Conservation (phyloP, 495 filamentous ascomycete species). For the Penicillium lagena region DNA sequence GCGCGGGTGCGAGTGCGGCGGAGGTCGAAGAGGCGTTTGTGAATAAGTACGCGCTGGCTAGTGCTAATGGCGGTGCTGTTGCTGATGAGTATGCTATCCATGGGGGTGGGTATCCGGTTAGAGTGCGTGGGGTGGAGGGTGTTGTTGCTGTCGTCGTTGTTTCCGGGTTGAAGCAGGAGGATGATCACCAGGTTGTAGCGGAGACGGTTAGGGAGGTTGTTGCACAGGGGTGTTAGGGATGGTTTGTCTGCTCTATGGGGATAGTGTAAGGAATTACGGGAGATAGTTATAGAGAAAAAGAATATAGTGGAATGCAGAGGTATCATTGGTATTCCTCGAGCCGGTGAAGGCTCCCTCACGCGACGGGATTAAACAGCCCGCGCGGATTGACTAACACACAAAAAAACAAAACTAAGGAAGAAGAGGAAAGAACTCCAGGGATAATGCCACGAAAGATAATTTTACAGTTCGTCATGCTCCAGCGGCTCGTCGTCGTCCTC, state of each 20-base stretch:
- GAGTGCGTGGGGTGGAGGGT: conserved; percentile 64
- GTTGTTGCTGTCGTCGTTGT: conserved; percentile 69
- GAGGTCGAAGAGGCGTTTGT: conserved; percentile 54
- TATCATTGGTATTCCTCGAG: conserved; percentile 31
- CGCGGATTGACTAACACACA: conserved; percentile 15
- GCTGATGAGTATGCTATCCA: conserved; percentile 65
- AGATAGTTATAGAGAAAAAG: no score
- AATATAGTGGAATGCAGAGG: conserved; percentile 7
- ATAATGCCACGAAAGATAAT: conserved; percentile 36
- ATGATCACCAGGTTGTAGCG: conserved; percentile 70
- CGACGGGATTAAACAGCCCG: conserved; percentile 4
- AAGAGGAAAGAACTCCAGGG: conserved; percentile 34
- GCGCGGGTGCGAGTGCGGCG: conserved; percentile 7
- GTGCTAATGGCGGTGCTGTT: conserved; percentile 31
- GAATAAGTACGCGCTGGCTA: conserved; percentile 46
- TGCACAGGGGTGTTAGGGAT: conserved; percentile 10
- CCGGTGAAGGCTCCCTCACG: conserved; percentile 10
- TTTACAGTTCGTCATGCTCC: conserved; percentile 88
- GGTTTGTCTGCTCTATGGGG: background rate
- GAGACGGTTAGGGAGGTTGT: conserved; percentile 52
- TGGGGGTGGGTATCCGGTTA: conserved; percentile 66
- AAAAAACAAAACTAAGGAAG: conserved; percentile 16
- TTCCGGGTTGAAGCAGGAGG: conserved; percentile 67
- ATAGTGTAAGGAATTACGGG: no score
- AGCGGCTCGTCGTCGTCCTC: conserved; percentile 68